Base-by-base conservation (phyloP, 371 early-diverging fungal species). In the Conidiobolus incongruus region DNA sequence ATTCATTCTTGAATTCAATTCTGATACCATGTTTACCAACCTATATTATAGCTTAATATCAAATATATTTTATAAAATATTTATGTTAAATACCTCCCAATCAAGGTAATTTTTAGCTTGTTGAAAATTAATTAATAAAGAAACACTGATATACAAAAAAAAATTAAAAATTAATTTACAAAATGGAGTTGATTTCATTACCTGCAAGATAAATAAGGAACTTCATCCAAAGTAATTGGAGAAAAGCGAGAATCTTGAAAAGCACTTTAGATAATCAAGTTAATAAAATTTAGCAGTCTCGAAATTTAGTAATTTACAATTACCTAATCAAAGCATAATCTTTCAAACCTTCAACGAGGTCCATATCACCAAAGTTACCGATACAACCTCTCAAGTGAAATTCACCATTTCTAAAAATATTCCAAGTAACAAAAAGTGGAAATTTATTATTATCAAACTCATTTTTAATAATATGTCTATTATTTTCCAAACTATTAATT, bases 21-120 rank as follows among this genome's bases (percentile, higher is more conserved):
- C 85, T 77, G 28, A 93, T 77, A 6, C 94, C 94, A 57, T 93
- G 94, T 8, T 45, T 58, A 12, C 94, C 94, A 29, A 87, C 52
- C 56, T 66, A 45, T 21, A 10, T 11, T 26, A 37, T 29, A 7
- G 16, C 4, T 2, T 29, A 7, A 15, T 20, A 32, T 5, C 28
- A 44, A 11, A 1, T 8, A 1, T 24, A n/a, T 36, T 17, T 26
- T 12, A 31, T 55, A 43, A 26, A 4, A 8, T 13, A 39, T 2
- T 17, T 2, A 7, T 38, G 12, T 0, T 17, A 21, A 29, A 40
- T 49, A 68, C 68, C 62, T 76, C 75, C 90, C 90, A 93, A 55
- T 93, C 94, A 32, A 77, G 49, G 50, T 75, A 75, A 48, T 81
- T 51, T 1, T 56, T 45, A 0, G 59, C 83, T 4, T 55, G 56